Evolutionary conservation across 139 green algal genomes (phyloP).

Genomic region (Picochlorum sp.): DNA sequence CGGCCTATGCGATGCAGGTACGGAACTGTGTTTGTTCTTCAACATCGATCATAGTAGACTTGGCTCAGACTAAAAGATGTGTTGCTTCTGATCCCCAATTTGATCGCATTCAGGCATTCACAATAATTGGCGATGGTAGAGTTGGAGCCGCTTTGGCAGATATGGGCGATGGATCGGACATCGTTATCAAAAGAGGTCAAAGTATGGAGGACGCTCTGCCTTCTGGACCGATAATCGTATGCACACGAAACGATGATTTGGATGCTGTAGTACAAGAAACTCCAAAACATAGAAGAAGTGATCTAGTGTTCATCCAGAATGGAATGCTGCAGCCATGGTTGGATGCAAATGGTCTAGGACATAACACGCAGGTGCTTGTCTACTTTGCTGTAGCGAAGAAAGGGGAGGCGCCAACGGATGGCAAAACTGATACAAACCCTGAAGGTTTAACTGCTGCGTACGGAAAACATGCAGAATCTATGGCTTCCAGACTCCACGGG

Average conservation of each 20-base stretch:
- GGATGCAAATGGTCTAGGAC: conserved; percentile 58
- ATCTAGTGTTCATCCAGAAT: conserved; percentile 99
- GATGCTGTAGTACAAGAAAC: conserved; percentile 57
- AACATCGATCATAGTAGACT: too few species aligned
- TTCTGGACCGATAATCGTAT: conserved; percentile 75
- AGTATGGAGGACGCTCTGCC: conserved; percentile 17
- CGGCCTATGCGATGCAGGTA: too few species aligned
- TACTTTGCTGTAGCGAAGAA: conserved; percentile 97
- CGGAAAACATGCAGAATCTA: conserved; percentile 66
- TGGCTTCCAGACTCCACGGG: conserved; percentile 62
- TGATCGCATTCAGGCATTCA: conserved; percentile 35
- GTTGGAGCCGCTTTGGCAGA: conserved; percentile 66
- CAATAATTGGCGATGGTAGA: conserved; percentile 69
- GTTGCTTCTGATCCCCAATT: too few species aligned
- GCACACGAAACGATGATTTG: conserved; percentile 82
- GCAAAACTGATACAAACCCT: conserved; percentile 91
- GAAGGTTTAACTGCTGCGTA: conserved; percentile 88
- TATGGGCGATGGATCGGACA: conserved; percentile 54
- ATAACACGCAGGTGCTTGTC: conserved; percentile 89
- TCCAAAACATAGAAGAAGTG: conserved; percentile 48
- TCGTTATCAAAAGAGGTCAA: conserved; percentile 48
- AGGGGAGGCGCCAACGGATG: conserved; percentile 77
- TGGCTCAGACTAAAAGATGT: too few species aligned
- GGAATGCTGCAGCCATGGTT: conserved; percentile 96
- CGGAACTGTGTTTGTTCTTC: too few species aligned